phyloP scores from a whole-genome alignment of 306 rosid genomes.

The Elaeagnus macrophylla region DNA sequence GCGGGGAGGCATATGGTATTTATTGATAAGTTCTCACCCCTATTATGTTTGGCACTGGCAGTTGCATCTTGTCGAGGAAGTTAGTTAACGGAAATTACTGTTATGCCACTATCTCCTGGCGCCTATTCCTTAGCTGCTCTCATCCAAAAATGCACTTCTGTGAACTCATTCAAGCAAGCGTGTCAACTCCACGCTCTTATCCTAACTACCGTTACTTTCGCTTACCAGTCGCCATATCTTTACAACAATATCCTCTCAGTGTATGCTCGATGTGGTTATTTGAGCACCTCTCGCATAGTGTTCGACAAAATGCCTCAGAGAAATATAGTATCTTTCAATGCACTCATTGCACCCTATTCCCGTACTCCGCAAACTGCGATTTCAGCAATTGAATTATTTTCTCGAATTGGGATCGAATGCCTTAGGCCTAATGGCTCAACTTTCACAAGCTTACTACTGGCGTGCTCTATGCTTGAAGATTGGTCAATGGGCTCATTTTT shows the following conservation, averaged over 20 bases:
- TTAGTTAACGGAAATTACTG: not conserved
- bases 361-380: constrained; percentile 32
- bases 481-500: constrained; percentile 42
- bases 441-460: constrained; percentile 62
- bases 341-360: constrained; percentile 58
- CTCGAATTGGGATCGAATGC: constrained; percentile 30
- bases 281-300: constrained; percentile 37
- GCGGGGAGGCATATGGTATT: too few species aligned
- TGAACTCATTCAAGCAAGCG: constrained; percentile 44
- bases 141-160: constrained; percentile 47
- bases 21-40: too few species aligned
- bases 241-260: constrained; percentile 60
- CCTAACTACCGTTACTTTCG: constrained; percentile 28
- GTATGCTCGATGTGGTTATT: constrained; percentile 54
- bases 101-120: constrained; percentile 23
- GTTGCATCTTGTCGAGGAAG: constrained; percentile 11
- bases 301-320: constrained; percentile 78
- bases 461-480: constrained; percentile 44
- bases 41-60: too few species aligned
- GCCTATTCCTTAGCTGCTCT: constrained; percentile 22
- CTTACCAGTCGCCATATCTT: constrained; percentile 32
- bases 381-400: constrained; percentile 30
- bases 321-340: constrained; percentile 63
- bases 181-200: constrained; percentile 70
- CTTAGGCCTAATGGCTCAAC: constrained; percentile 55